A percentile compares a stretch with the other conserved stretches of the same genome.
phyloP scores from a whole-genome alignment of 1,139 yeast genomes.

The Yamadazyma blattariae region DNA sequence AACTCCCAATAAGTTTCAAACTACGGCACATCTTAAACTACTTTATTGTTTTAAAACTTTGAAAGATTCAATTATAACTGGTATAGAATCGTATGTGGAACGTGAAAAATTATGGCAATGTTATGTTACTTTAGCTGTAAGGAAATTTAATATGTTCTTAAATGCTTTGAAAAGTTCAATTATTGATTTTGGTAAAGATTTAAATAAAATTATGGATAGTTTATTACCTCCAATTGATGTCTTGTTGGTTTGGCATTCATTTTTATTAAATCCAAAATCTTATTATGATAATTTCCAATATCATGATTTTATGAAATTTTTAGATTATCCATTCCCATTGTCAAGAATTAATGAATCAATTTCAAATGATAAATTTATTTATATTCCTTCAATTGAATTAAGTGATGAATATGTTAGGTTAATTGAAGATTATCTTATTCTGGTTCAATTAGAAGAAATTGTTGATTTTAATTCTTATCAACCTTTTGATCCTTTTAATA shows the following conservation, averaged over 20 bases:
- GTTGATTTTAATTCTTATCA: conserved; percentile 7
- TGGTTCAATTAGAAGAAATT: not conserved
- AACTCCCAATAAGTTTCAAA: too few relatives aligned
- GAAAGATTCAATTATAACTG: not conserved
- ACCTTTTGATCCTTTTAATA: conserved; percentile 6
- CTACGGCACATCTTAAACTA: conserved; percentile 2
- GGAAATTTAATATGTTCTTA: conserved; percentile 27
- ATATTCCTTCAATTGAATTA: not conserved
- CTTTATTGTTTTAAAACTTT: not conserved
- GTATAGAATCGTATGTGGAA: not conserved
- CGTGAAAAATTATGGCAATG: conserved; percentile 27
- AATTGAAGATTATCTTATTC: not conserved
- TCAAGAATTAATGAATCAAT: conserved; percentile 18
- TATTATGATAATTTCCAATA: conserved; percentile 31
- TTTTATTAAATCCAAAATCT: conserved; percentile 16
- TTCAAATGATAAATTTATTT: conserved; percentile 4
- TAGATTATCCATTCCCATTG: conserved; percentile 27
- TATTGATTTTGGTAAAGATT: not conserved
- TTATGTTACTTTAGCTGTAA: conserved; percentile 26
- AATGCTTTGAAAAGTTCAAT: conserved; percentile 12
- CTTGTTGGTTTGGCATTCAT: conserved; percentile 39
- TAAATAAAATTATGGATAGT: not conserved
- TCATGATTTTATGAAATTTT: conserved; percentile 19
- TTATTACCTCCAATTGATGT: conserved; percentile 20
- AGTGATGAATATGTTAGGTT: not conserved